A percentile compares a stretch with the other conserved stretches of the same genome.
Conservation (phyloP, 2,329 filamentous ascomycete species). For the Penicillium nordicum region DNA sequence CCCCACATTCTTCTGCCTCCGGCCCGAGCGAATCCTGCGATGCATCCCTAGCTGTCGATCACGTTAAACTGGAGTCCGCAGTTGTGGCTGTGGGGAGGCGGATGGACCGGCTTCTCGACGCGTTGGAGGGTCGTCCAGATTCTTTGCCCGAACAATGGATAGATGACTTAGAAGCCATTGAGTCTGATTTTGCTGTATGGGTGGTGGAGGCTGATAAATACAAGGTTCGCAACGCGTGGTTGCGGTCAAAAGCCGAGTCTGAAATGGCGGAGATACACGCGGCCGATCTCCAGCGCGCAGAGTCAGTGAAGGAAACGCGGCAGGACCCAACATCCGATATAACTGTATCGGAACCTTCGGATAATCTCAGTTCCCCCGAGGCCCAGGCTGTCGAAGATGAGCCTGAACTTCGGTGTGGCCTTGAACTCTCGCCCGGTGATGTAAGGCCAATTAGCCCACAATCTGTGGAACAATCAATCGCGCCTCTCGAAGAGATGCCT, state of each 20-base stretch:
- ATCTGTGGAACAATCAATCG: neutral
- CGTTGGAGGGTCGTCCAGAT: conserved; percentile 77
- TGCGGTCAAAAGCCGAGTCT: conserved; percentile 17
- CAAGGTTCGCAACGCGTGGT: conserved; percentile 64
- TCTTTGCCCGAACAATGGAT: conserved; percentile 84
- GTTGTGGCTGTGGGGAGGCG: conserved; percentile 67
- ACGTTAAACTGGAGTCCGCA: conserved; percentile 62
- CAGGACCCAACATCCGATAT: neutral
- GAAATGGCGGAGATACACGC: conserved; percentile 1
- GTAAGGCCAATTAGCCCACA: neutral
- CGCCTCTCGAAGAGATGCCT: neutral
- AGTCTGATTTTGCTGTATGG: conserved; percentile 77
- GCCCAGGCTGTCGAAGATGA: neutral
- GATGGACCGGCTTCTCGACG: conserved; percentile 82
- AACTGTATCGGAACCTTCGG: neutral
- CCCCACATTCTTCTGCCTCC: conserved; percentile 21
- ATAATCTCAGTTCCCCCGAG: neutral
- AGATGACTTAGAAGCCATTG: conserved; percentile 76
- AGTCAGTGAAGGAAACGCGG: neutral
- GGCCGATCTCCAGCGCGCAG: neutral
- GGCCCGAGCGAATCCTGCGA: conserved; percentile 29
- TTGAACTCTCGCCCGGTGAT: neutral
- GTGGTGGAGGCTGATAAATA: conserved; percentile 70
- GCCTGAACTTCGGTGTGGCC: neutral
- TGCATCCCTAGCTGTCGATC: conserved; percentile 41